Evolutionary conservation across 1,139 yeast genomes (phyloP).

Genomic region (Kurtzmaniella quercitrusa): DNA sequence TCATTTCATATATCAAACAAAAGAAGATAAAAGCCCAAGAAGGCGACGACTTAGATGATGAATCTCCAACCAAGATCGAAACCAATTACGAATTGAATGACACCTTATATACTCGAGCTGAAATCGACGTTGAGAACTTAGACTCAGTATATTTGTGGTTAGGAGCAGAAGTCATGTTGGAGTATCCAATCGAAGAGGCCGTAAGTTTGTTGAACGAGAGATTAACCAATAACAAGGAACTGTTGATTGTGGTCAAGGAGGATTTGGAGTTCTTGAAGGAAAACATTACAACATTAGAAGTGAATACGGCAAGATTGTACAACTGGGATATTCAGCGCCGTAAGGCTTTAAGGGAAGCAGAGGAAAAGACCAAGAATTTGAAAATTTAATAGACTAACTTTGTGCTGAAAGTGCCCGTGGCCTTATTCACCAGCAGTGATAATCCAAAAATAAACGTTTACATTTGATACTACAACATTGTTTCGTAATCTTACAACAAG

Average conservation of each 20-base stretch:
- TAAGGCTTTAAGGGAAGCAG: conserved; percentile 40
- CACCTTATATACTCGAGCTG: conserved; percentile 83
- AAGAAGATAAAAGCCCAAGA: conserved; percentile 31
- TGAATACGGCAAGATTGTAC: conserved; percentile 89
- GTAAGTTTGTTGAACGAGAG: conserved; percentile 61
- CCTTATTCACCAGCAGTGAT: neutral
- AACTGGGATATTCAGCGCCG: conserved; percentile 95
- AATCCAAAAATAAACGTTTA: no score
- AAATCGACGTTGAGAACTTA: conserved; percentile 46
- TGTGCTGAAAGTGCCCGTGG: neutral
- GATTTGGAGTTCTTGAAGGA: conserved; percentile 88
- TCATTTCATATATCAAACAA: conserved; percentile 57
- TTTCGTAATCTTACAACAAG: no score
- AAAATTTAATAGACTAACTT: conserved; percentile 17
- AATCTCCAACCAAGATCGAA: conserved; percentile 40
- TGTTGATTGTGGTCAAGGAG: conserved; percentile 61
- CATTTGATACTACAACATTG: neutral
- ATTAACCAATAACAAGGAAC: conserved; percentile 58
- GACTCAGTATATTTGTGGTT: conserved; percentile 79
- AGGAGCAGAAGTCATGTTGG: conserved; percentile 97
- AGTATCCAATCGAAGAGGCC: conserved; percentile 89
- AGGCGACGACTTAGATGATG: conserved; percentile 27
- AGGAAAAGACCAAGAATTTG: conserved; percentile 34
- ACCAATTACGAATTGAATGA: conserved; percentile 90
- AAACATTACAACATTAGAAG: conserved; percentile 96